Percentiles rank a stretch among this genome's conserved stretches.
Evolutionary conservation across 2,329 filamentous ascomycete genomes (phyloP).

Genomic region (Colletotrichum coccodes): DNA sequence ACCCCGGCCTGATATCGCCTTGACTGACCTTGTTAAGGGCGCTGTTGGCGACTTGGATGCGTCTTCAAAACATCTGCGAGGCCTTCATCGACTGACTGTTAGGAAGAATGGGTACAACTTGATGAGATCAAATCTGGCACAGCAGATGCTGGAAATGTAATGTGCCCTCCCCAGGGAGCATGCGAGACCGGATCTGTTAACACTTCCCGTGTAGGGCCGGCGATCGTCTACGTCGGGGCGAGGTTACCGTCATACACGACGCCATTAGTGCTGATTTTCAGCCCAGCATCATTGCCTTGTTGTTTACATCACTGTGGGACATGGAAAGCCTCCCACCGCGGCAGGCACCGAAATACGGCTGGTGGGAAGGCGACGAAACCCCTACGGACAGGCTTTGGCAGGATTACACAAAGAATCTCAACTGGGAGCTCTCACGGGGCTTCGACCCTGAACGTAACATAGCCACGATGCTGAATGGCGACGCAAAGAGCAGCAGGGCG

Average conservation of each 20-base stretch:
- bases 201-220: slow-evolving; percentile 45
- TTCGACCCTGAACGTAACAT: slow-evolving; percentile 45
- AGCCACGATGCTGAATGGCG: slow-evolving; percentile 46
- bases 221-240: slow-evolving; percentile 50
- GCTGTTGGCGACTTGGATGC: slow-evolving; percentile 54
- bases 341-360: slow-evolving; percentile 47
- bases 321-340: slow-evolving; percentile 45
- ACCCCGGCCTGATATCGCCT: too few relatives aligned
- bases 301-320: slow-evolving; percentile 55
- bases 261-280: slow-evolving; percentile 48
- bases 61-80: slow-evolving; percentile 53
- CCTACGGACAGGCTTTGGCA: slow-evolving; percentile 48
- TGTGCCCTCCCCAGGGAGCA: slow-evolving; percentile 26
- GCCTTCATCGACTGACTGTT: slow-evolving; percentile 45
- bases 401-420: slow-evolving; percentile 47
- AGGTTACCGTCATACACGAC: slow-evolving; percentile 46
- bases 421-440: slow-evolving; percentile 48
- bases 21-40: slow-evolving; percentile 41
- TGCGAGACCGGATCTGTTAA: slow-evolving; percentile 3
- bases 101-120: slow-evolving; percentile 39
- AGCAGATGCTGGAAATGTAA: slow-evolving; percentile 55
- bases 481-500: slow-evolving; percentile 51
- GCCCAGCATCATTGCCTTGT: slow-evolving; percentile 55
- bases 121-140: slow-evolving; percentile 47
- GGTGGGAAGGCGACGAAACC: slow-evolving; percentile 48